Conservation (phyloP, 1,284 basidiomycete genomes). For the Filobasidium uniguttulatum region DNA sequence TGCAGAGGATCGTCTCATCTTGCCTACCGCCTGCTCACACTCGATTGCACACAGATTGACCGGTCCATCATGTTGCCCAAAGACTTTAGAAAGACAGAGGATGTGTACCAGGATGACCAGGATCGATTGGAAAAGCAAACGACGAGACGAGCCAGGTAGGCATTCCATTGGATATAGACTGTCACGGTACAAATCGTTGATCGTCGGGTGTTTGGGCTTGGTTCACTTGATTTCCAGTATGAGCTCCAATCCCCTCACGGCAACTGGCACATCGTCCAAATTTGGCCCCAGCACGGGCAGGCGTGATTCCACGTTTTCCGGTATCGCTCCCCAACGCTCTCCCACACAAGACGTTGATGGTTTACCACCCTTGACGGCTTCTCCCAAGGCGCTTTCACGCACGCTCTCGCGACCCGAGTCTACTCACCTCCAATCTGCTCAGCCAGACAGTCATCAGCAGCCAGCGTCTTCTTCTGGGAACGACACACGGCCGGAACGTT, state of each 20-base stretch:
- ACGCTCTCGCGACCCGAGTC: neutral
- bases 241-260: conserved; percentile 1
- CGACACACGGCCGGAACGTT: neutral
- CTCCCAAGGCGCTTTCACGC: neutral
- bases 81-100: conserved; percentile 31
- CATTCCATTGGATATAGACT: neutral
- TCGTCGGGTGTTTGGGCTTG: neutral
- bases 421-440: neutral
- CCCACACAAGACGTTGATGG: neutral
- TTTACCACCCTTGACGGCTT: neutral
- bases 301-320: conserved; percentile 6
- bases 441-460: too few species aligned
- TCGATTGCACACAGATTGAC: conserved; percentile 26
- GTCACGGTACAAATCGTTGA: neutral
- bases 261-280: conserved; percentile 3
- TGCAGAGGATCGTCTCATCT: too few species aligned
- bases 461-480: too few species aligned
- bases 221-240: neutral
- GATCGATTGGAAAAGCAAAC: conserved; percentile 20
- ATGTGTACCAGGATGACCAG: conserved; percentile 27
- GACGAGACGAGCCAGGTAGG: conserved; percentile 7
- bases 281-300: neutral
- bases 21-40: too few species aligned
- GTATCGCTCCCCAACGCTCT: neutral
- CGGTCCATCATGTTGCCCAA: conserved; percentile 37